A percentile compares a stretch with the other conserved stretches of the same genome.
These are phyloP conservation scores for Leishmania aethiopica DNA, from an alignment of 208 protist genomes.

Conservation along the genomic window DNA sequence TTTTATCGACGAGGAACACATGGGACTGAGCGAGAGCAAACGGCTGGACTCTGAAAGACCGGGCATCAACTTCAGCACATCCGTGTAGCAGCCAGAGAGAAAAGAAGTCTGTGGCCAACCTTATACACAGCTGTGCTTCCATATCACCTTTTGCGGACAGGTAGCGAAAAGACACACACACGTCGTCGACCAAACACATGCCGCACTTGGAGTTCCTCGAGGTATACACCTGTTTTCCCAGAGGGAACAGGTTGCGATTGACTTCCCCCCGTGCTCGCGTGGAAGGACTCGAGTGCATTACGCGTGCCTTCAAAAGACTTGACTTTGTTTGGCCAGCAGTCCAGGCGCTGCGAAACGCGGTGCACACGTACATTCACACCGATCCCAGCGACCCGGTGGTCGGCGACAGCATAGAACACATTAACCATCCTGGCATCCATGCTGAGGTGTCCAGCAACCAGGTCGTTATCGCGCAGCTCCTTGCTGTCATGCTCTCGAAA, in stretches of 20 bases:
- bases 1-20: background rate
- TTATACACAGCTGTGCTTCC: background rate
- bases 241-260: slow-evolving; percentile 91
- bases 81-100: background rate
- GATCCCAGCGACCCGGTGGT: slow-evolving; percentile 78
- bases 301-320: slow-evolving; percentile 90
- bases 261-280: slow-evolving; percentile 79
- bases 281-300: slow-evolving; percentile 90
- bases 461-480: slow-evolving; percentile 59
- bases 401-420: slow-evolving; percentile 70
- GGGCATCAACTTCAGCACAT: background rate
- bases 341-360: slow-evolving; percentile 85
- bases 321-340: slow-evolving; percentile 77
- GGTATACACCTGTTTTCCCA: slow-evolving; percentile 91
- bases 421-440: slow-evolving; percentile 95
- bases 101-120: background rate
- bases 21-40: background rate
- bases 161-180: slow-evolving; percentile 64
- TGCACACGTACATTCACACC: slow-evolving; percentile 96
- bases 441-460: slow-evolving; percentile 84
- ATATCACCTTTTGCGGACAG: background rate
- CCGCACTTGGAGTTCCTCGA: slow-evolving; percentile 63
- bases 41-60: background rate
- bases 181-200: slow-evolving; percentile 42
- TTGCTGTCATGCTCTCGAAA: slow-evolving; percentile 63